Evolutionary conservation across 495 filamentous ascomycete genomes (phyloP), one percentile per base, ranked within the genome.

Genomic region (Penicilliopsis zonata): DNA sequence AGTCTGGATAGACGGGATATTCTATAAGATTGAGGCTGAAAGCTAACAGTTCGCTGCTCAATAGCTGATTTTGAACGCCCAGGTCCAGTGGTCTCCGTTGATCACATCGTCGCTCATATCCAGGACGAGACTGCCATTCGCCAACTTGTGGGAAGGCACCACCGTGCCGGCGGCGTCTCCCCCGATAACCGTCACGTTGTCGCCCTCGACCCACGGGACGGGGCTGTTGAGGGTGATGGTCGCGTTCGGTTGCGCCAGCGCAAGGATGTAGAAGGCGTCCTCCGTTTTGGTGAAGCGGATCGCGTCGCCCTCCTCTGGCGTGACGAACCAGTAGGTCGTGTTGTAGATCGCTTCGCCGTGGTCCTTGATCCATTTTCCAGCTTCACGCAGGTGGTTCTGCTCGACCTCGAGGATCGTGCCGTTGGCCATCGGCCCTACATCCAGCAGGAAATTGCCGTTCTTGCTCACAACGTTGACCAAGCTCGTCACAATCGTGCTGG

Each of bases 271-370:
- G 28, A 74, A 73, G 1, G 70, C 69, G 28, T 65, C 57, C 20
- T 46, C 30, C 5, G 55, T 68, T 40, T 63, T 57, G 15, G 69
- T 73, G 34, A 72, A 75, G 15, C 70, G 39, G 0, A 73, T 47
- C 23, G 41, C 33, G 18, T 61, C 47, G 0, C 49, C 53, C 22
- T 67, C 65, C 34, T 69, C 51, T 1, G 63, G 59, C 21, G 55
- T 63, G 12, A 73, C 49, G 41, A 67, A 66, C 67, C 69, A 74
- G 36, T 73, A 74, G 8, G 65, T 68, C 5, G 70, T 74, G 19
- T 67, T 61, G 37, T 62, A 74, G 10, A 74, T 56, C 2, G 67
- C 66, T 36, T 74, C 69, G 2, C 38, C 63, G 40, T 74, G 64
- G 4, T 33, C 30, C 26, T 53, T 52, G 31, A 73, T 68, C 70